phyloP scores from a whole-genome alignment of 352 stramenopile genomes.

The Phytophthora aleatoria region DNA sequence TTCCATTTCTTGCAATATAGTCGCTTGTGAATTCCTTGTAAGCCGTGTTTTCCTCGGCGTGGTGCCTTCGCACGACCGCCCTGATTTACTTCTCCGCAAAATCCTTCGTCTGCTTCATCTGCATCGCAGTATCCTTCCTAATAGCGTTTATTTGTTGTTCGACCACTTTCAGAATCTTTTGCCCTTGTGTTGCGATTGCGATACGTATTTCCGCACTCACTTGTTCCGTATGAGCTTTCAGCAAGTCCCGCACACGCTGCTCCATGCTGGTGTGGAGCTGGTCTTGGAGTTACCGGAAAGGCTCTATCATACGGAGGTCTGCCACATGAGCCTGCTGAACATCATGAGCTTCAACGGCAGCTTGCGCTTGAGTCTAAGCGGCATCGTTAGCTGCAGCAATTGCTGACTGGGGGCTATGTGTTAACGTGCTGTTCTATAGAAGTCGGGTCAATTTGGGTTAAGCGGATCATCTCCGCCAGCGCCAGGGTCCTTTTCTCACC shows the following conservation, averaged over 20 bases:
- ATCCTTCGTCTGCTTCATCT: neutral
- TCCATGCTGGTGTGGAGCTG: neutral
- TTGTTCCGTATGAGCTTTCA: neutral
- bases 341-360: neutral
- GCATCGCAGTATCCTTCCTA: neutral
- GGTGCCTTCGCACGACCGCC: neutral
- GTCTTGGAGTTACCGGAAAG: neutral
- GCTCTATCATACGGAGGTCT: neutral
- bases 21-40: neutral
- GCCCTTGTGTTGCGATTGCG: neutral
- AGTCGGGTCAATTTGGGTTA: neutral
- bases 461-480: neutral
- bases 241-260: neutral
- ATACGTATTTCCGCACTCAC: neutral
- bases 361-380: neutral
- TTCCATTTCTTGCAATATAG: neutral
- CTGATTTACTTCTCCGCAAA: neutral
- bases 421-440: neutral
- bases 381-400: neutral
- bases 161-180: neutral
- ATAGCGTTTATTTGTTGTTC: neutral
- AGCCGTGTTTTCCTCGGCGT: neutral
- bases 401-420: neutral
- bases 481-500: neutral
- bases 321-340: neutral